Evolutionary conservation across 2,329 filamentous ascomycete genomes (phyloP), one percentile per base, ranked within the genome.

Genomic region (Nigrograna mackinnonii): DNA sequence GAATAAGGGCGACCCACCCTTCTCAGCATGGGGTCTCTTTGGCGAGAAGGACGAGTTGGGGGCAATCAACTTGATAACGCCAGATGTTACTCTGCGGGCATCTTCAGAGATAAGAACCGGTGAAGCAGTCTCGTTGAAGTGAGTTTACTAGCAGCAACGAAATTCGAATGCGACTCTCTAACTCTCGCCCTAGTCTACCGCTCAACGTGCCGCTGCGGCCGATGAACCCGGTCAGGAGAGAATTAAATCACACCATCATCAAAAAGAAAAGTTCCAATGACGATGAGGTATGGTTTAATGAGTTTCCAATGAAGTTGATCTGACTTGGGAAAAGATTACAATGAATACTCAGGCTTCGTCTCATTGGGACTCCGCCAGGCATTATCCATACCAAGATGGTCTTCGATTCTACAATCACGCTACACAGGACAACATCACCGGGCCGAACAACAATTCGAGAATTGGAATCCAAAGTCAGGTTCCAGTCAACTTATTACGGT

Each of bases 11-110:
- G 73, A 77, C 37, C 78, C 78, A 13, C 68, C 67, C 22, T 58
- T 66, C 39, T 71, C 70, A 35, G 69, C 69, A 6, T 70, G 68
- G 67, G 66, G 66, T 37, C 37, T 52, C 46, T 53, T 38, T 43
- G 80, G 80, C 36, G 65, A 73, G 36, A 57, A 76, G 39, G 82
- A 84, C 58, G 69, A 83, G 60, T 69, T 85, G 5, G 82, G 81
- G 12, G 79, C 76, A 19, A 60, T 85, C 22, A 85, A 85, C 59
- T 73, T 79, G 22, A 70, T 84, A n/a, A 83, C 79, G 0, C 71
- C 80, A 44, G 71, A 74, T 39, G 63, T 77, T 13, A 78, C 84
- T 9, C 71, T 73, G 6, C 67, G 72, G 4, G 75, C 78, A 14
- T 67, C 65, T 45, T 68, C 66, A 62, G 24, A 28, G 9, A 82